Evolutionary conservation across 352 stramenopile genomes (phyloP).

Genomic region (Phytopythium mirpurense): DNA sequence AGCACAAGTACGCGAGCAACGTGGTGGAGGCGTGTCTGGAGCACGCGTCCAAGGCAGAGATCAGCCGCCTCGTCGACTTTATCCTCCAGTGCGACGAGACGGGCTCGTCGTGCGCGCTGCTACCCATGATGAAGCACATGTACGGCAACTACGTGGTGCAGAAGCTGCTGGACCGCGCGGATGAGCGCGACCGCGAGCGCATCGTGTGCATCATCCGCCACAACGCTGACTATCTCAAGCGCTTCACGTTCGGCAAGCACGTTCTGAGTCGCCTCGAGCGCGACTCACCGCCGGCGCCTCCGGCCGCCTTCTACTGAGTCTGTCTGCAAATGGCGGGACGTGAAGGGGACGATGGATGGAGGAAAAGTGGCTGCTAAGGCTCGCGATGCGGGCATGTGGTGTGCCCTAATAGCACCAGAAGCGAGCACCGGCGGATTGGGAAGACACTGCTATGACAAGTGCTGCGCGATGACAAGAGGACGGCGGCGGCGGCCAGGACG

Average conservation of each 20-base stretch:
- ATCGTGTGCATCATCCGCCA: constrained; percentile 90
- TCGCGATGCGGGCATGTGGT: background rate
- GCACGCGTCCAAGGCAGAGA: constrained; percentile 78
- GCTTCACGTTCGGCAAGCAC: constrained; percentile 92
- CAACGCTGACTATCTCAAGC: constrained; percentile 89
- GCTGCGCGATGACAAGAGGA: no score
- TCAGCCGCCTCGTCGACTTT: constrained; percentile 71
- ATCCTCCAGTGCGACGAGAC: constrained; percentile 75
- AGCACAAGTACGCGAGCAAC: constrained; percentile 96
- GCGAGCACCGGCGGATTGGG: background rate
- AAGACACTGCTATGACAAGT: background rate
- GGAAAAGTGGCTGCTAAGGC: background rate
- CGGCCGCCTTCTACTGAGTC: constrained; percentile 23
- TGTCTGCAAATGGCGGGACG: background rate
- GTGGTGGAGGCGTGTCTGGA: constrained; percentile 95
- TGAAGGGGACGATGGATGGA: background rate
- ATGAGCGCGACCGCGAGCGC: constrained; percentile 74
- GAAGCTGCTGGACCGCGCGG: constrained; percentile 92
- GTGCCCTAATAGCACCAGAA: background rate
- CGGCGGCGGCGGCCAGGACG: background rate
- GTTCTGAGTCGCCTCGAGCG: constrained; percentile 69
- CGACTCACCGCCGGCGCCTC: constrained; percentile 14
- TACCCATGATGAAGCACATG: constrained; percentile 95
- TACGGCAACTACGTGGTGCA: constrained; percentile 97
- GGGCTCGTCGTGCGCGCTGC: constrained; percentile 65